Percentiles rank a stretch among this genome's conserved stretches.
Conservation (phyloP, 2,329 filamentous ascomycete genomes). For the Cordyceps cateniannulata region DNA sequence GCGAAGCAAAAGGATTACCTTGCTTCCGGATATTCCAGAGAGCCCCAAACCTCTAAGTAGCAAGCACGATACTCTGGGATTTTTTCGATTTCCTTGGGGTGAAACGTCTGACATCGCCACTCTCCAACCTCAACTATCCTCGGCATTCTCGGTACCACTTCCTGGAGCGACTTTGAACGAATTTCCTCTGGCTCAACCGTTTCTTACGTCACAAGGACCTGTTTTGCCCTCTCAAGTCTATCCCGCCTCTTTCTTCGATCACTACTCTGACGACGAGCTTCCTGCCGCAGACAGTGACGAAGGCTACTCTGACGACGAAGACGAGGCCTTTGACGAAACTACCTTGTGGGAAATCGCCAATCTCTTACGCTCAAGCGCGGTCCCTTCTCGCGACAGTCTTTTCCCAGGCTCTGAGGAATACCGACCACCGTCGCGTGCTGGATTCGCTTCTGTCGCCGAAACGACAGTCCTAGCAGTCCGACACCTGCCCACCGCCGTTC, state of each 20-base stretch:
- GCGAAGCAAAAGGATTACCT: conserved; percentile 49
- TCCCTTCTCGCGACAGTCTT: conserved; percentile 47
- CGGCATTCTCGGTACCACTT: conserved; percentile 34
- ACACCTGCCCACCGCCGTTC: neutral
- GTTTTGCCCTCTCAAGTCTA: conserved; percentile 28
- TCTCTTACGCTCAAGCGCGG: conserved; percentile 44
- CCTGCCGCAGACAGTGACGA: conserved; percentile 28
- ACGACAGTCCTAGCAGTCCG: neutral
- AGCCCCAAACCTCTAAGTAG: conserved; percentile 53
- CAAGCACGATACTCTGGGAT: conserved; percentile 53
- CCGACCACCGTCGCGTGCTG: neutral
- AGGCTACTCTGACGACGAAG: conserved; percentile 32
- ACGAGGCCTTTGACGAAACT: conserved; percentile 53
- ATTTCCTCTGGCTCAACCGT: neutral
- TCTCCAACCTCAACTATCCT: conserved; percentile 30
- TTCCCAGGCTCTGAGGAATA: conserved; percentile 26
- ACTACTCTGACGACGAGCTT: conserved; percentile 48
- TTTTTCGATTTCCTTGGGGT: conserved; percentile 62
- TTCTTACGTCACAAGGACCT: conserved; percentile 7
- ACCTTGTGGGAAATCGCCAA: conserved; percentile 60
- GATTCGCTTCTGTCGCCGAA: neutral
- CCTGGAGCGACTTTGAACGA: conserved; percentile 40
- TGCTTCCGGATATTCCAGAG: conserved; percentile 57
- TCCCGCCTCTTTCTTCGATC: conserved; percentile 52
- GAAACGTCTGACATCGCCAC: conserved; percentile 53